phyloP scores from a whole-genome alignment of 2,329 filamentous ascomycete species.

The Thelonectria discophora region DNA sequence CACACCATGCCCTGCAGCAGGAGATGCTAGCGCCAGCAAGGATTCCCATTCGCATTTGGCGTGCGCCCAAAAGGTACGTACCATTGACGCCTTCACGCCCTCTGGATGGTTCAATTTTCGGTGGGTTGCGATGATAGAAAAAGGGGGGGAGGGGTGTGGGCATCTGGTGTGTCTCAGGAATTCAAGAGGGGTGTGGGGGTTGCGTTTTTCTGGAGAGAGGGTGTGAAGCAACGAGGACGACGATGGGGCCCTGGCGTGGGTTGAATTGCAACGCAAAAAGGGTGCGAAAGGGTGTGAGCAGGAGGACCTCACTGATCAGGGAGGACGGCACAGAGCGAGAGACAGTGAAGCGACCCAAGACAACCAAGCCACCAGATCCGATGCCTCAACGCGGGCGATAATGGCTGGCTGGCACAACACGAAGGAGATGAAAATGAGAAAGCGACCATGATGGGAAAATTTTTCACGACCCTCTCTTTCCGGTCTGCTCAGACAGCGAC shows the following conservation, averaged over 20 bases:
- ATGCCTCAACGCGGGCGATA: conserved; percentile 22
- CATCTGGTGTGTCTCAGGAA: conserved; percentile 34
- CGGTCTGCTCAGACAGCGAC: conserved; percentile 35
- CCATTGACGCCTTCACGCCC: conserved; percentile 26
- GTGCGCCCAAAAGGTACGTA: conserved; percentile 32
- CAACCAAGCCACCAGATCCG: conserved; percentile 38
- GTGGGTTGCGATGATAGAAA: conserved; percentile 24
- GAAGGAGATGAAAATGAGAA: conserved; percentile 16
- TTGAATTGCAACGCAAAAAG: conserved; percentile 11
- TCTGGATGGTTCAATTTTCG: conserved; percentile 28
- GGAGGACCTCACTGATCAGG: conserved; percentile 11
- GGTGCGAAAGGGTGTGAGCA: conserved; percentile 19
- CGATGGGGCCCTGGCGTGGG: conserved; percentile 15
- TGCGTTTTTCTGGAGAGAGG: conserved; percentile 26
- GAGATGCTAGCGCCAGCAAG: conserved; percentile 36
- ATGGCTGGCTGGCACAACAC: conserved; percentile 23
- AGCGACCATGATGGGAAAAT: conserved; percentile 30
- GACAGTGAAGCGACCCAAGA: conserved; percentile 31
- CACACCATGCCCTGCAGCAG: conserved; percentile 45
- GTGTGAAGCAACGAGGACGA: conserved; percentile 21
- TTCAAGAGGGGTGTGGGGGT: conserved; percentile 20
- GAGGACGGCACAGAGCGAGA: conserved; percentile 16
- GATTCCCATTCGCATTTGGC: conserved; percentile 27
- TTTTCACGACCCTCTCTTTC: conserved; percentile 30
- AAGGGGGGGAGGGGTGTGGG: conserved; percentile 29